phyloP scores from a whole-genome alignment of 192 early-diverging fungal genomes.

The Entrophospora sp. region DNA sequence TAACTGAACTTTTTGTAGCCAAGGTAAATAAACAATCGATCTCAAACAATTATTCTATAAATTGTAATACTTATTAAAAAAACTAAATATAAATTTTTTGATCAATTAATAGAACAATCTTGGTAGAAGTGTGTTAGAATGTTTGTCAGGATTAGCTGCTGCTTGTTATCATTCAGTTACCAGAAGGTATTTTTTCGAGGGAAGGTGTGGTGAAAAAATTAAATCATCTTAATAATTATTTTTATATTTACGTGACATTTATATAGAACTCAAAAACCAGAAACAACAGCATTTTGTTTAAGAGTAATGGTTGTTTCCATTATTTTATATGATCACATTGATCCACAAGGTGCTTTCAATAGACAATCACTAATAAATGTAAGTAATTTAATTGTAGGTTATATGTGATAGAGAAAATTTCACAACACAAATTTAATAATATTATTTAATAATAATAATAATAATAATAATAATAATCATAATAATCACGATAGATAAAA shows the following conservation, averaged over 20 bases:
- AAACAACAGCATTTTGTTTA: constrained; percentile 68
- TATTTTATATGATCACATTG: constrained; percentile 87
- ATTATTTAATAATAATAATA: background rate
- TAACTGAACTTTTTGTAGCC: constrained; percentile 59
- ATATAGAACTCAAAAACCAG: constrained; percentile 44
- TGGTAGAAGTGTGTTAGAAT: constrained; percentile 51
- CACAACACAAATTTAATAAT: background rate
- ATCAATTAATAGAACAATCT: constrained; percentile 26
- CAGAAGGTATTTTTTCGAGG: constrained; percentile 49
- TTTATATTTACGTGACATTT: background rate
- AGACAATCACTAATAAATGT: constrained; percentile 77
- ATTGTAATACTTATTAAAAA: background rate
- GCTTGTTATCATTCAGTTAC: constrained; percentile 72
- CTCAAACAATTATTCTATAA: background rate
- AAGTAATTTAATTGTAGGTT: constrained; percentile 32
- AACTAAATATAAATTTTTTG: background rate
- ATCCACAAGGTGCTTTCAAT: constrained; percentile 64
- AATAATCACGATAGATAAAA: constrained; percentile 34
- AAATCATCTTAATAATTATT: background rate
- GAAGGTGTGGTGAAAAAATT: background rate
- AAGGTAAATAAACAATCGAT: constrained; percentile 36
- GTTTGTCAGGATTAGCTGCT: constrained; percentile 64
- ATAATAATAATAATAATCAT: background rate
- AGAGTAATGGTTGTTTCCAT: constrained; percentile 82
- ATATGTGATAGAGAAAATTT: no score